Evolutionary conservation across 1,284 basidiomycete genomes (phyloP), one percentile per base, ranked within the genome.

Genomic region (Trametes pubescens): DNA sequence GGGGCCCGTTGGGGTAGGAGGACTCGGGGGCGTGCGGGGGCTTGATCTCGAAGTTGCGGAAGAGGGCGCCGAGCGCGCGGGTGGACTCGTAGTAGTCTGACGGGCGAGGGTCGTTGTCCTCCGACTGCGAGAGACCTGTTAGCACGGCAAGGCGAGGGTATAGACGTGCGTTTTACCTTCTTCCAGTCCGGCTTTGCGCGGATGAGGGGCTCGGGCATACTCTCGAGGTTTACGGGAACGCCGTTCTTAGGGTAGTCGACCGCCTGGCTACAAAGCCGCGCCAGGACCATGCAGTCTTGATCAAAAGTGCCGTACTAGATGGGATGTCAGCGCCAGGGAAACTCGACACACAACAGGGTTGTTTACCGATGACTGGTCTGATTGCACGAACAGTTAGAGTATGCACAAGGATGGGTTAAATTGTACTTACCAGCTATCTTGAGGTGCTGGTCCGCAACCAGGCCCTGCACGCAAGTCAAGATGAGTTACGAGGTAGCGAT

Each of bases 221-320:
- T 71, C 43, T 68, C 65, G 44, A 86, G 78, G 55, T 89, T 77
- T 10, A 92, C 88, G 1, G 86, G 83, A 37, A 83, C 83, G 10
- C 91, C 91, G 65, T 90, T 88, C 78, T 89, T 91, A 2, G 84
- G 85, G 74, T 86, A 94, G 76, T 91, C 90, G 22, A 91, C 91
- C 18, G 86, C 90, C 73, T 82, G 75, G 71, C 77, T 84, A 74
- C 90, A 94, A 52, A 92, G 77, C 62, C 81, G 77, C 1, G 93
- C 91, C 7, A 96, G 79, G 54, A 74, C 74, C 56, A 87, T 69
- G 73, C 94, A 96, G 57, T 81, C 76, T 0, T 75, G 68, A 72
- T 95, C 90, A 21, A 78, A 75, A 16, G 88, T 86, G 2, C 93
- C 93, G 7, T 84, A 71, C 89, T 92, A 64, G 1, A 51, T 37